Percentiles rank a stretch among this genome's conserved stretches.
Conservation (phyloP, 306 rosid genomes). For the Citrullus amarus region DNA sequence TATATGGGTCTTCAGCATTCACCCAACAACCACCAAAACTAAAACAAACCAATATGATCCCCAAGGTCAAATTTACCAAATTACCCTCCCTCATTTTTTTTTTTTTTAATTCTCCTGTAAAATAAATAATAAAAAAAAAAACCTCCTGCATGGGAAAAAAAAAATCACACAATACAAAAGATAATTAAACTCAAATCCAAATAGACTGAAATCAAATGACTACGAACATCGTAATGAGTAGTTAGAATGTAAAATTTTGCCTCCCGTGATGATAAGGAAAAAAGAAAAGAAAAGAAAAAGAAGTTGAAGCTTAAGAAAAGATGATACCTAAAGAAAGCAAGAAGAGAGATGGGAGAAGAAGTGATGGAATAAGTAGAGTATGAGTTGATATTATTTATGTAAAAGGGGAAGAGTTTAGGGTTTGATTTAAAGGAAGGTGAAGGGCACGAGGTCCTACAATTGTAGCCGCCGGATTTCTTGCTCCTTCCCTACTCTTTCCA, state of each 20-base stretch:
- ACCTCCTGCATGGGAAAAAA: neutral
- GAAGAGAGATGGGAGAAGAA: neutral
- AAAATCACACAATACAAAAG: too few relatives aligned
- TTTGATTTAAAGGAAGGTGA: neutral
- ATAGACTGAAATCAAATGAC: too few relatives aligned
- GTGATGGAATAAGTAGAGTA: neutral
- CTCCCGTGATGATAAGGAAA: neutral
- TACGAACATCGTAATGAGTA: too few relatives aligned
- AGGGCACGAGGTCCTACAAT: neutral
- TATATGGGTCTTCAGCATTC: constrained; percentile 57
- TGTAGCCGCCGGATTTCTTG: neutral
- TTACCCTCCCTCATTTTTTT: constrained; percentile 30
- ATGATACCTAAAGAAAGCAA: neutral
- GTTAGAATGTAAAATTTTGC: too few relatives aligned
- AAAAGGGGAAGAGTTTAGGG: neutral
- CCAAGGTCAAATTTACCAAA: neutral
- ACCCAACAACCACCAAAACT: constrained; percentile 26
- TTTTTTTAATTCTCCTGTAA: neutral
- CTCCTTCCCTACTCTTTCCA: neutral
- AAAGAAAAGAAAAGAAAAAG: too few relatives aligned
- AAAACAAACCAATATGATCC: constrained; percentile 26
- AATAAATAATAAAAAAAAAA: neutral
- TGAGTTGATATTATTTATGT: neutral
- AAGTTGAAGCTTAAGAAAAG: too few relatives aligned
- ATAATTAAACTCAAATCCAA: too few relatives aligned